These are phyloP conservation scores for Castanea sativa DNA, from an alignment of 306 rosid species.

Conservation along the genomic window DNA sequence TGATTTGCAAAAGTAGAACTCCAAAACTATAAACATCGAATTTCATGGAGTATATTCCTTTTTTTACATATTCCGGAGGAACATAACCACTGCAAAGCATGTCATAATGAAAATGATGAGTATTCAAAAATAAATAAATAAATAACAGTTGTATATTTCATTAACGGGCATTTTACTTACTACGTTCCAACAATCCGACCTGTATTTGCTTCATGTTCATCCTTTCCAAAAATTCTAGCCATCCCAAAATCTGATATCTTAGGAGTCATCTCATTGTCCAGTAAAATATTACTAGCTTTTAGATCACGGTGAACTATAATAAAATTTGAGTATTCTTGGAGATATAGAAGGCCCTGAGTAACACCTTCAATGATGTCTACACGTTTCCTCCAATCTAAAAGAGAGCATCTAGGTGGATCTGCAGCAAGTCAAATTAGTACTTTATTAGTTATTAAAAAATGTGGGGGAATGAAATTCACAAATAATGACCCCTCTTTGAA, in stretches of 20 bases:
- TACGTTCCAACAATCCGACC: conserved; percentile 56
- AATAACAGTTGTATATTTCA: background rate
- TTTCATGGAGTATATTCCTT: conserved; percentile 59
- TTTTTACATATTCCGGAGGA: conserved; percentile 57
- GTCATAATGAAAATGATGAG: background rate
- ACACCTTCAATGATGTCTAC: conserved; percentile 63
- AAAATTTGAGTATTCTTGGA: conserved; percentile 70
- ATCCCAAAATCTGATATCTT: conserved; percentile 73
- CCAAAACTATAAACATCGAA: conserved; percentile 45
- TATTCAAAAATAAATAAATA: background rate
- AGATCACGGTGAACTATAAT: conserved; percentile 68
- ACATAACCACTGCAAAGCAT: conserved; percentile 50
- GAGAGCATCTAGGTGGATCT: conserved; percentile 39
- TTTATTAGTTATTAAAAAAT: background rate
- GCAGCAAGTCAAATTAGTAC: conserved; percentile 21
- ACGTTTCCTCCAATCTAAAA: conserved; percentile 47
- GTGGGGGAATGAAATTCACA: background rate
- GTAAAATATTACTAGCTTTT: conserved; percentile 56
- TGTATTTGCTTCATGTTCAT: conserved; percentile 62
- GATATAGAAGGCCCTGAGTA: conserved; percentile 73
- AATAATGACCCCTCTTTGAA: background rate
- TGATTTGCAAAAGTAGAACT: conserved; percentile 59
- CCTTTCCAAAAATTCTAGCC: conserved; percentile 58
- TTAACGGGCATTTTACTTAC: conserved; percentile 31
- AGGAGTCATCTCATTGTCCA: conserved; percentile 52